A percentile compares a stretch with the other conserved stretches of the same genome.
Evolutionary conservation across 2,329 filamentous ascomycete genomes (phyloP).

Genomic region (Dactylonectria macrodidyma): DNA sequence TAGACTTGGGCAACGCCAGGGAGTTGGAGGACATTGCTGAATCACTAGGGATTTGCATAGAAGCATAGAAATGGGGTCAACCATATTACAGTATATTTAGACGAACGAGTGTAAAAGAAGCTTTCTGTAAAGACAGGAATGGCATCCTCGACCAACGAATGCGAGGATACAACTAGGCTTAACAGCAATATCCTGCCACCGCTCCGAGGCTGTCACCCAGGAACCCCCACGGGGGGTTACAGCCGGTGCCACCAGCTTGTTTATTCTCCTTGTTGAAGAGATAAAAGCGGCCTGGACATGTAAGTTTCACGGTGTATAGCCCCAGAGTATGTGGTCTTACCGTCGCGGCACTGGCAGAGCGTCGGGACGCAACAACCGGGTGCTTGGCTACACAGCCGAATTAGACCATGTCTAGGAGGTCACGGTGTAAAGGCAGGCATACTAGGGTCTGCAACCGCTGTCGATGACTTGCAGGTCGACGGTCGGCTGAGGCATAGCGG

Average conservation of each 20-base stretch:
- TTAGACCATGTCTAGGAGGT: not conserved
- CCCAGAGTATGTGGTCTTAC: constrained; percentile 14
- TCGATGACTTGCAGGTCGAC: constrained; percentile 28
- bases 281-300: constrained; percentile 20
- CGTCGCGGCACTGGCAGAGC: constrained; percentile 36
- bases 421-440: not conserved
- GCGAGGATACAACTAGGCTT: not conserved
- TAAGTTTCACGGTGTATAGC: not conserved
- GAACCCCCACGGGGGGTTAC: constrained; percentile 36
- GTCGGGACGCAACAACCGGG: constrained; percentile 35
- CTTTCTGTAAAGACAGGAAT: not conserved
- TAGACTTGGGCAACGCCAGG: constrained; percentile 36
- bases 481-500: constrained; percentile 9
- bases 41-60: not conserved
- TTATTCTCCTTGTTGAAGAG: constrained; percentile 35
- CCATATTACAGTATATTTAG: not conserved
- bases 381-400: constrained; percentile 13
- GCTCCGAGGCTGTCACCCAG: constrained; percentile 28
- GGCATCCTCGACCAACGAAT: not conserved
- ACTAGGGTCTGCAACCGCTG: constrained; percentile 36
- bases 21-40: constrained; percentile 42
- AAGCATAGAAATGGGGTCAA: not conserved
- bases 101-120: not conserved
- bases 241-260: constrained; percentile 19
- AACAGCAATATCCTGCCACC: constrained; percentile 39